These are phyloP conservation scores for Gossypium rotundifolium DNA, from an alignment of 345 rosid genomes.

Conservation along the genomic window DNA sequence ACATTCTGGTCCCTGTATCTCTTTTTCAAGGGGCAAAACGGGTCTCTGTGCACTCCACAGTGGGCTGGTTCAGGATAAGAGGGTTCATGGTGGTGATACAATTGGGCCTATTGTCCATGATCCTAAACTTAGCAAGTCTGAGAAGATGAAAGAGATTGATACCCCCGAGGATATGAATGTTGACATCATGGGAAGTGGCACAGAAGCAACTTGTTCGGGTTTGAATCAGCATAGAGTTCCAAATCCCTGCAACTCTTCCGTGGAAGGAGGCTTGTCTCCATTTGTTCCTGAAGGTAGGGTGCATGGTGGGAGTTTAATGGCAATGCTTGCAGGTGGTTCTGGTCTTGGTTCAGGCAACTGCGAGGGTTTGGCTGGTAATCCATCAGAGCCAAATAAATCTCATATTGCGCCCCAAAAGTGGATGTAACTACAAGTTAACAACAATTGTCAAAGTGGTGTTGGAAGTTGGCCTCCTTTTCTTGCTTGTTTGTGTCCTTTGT, in stretches of 20 bases:
- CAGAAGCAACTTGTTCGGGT: conserved; percentile 28
- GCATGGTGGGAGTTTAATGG: conserved; percentile 89
- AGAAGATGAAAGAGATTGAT: conserved; percentile 47
- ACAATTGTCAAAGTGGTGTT: conserved; percentile 11
- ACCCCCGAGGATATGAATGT: conserved; percentile 51
- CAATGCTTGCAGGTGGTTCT: conserved; percentile 53
- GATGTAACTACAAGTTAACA: conserved; percentile 34
- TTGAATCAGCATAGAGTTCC: conserved; percentile 31
- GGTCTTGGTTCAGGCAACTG: conserved; percentile 31
- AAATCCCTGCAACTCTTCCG: conserved; percentile 12
- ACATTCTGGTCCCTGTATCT: conserved; percentile 60
- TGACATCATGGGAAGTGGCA: conserved; percentile 29
- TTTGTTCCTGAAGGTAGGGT: conserved; percentile 86
- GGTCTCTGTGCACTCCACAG: conserved; percentile 88
- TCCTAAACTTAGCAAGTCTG: conserved; percentile 34
- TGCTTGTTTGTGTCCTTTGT: not conserved
- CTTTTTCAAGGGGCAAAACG: conserved; percentile 80
- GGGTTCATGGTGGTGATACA: conserved; percentile 77
- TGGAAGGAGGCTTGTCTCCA: conserved; percentile 28
- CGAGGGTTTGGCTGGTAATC: conserved; percentile 13
- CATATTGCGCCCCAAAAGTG: conserved; percentile 32
- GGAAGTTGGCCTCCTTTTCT: conserved; percentile 1
- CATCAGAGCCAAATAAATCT: conserved; percentile 23
- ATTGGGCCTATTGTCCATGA: conserved; percentile 52
- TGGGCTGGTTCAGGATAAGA: conserved; percentile 65